phyloP scores from a whole-genome alignment of 2,329 filamentous ascomycete genomes.

The Neopestalotiopsis clavispora region DNA sequence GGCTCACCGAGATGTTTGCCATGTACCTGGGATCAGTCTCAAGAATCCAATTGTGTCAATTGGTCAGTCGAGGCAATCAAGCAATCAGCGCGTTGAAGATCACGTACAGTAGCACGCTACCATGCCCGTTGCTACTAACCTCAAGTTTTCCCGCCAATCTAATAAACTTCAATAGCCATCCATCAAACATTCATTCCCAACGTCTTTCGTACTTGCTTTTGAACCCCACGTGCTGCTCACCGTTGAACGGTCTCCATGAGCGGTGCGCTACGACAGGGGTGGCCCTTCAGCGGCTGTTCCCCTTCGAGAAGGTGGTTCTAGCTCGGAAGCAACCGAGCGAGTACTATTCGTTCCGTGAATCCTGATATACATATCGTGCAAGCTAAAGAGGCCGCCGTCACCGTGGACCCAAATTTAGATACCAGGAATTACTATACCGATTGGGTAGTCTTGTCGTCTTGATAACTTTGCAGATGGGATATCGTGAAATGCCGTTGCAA shows the following conservation, averaged over 20 bases:
- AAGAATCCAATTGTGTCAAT: background rate
- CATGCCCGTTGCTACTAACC: background rate
- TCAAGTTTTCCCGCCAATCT: background rate
- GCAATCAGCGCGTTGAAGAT: background rate
- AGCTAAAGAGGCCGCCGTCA: background rate
- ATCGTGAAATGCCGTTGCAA: background rate
- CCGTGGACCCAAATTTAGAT: background rate
- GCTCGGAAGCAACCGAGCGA: background rate
- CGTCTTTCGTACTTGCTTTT: background rate
- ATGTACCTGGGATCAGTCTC: background rate
- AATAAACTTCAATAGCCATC: background rate
- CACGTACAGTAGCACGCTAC: background rate
- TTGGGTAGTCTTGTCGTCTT: background rate
- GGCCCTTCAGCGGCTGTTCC: background rate
- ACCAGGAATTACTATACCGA: background rate
- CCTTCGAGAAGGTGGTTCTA: background rate
- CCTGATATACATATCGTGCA: background rate
- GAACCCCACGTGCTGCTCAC: background rate
- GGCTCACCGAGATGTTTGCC: background rate
- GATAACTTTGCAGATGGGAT: background rate
- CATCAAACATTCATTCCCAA: background rate
- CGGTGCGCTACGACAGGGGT: background rate
- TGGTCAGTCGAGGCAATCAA: background rate
- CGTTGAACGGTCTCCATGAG: background rate
- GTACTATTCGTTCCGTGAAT: background rate